Evolutionary conservation across 257 asterid species (phyloP).

Genomic region (Solanum verrucosum): DNA sequence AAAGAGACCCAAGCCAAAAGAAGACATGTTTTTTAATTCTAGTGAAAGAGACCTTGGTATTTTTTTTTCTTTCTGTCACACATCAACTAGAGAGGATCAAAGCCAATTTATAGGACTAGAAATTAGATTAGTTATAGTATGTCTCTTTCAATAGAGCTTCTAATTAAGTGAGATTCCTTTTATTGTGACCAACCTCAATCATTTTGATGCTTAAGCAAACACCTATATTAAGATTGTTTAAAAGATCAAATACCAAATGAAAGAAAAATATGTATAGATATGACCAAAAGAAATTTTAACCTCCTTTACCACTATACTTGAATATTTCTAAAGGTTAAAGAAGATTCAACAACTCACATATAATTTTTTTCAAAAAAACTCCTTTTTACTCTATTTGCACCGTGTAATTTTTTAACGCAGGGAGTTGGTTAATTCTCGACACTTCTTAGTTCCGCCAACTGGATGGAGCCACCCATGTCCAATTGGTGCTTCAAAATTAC

Average conservation of each 20-base stretch:
- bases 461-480: not conserved
- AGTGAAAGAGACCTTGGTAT: not conserved
- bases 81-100: not conserved
- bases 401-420: not conserved
- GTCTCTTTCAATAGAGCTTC: not conserved
- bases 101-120: not conserved
- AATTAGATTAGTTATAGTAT: not conserved
- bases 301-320: not conserved
- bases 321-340: not conserved
- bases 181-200: not conserved
- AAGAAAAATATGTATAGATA: not conserved
- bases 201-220: not conserved
- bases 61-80: not conserved
- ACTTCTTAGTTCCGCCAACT: not conserved
- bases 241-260: not conserved
- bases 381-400: too few species aligned
- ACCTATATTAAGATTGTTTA: not conserved
- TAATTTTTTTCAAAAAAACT: not conserved
- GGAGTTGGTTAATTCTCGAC: not conserved
- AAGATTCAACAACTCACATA: not conserved
- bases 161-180: not conserved
- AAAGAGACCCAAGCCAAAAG: not conserved
- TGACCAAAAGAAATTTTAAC: not conserved
- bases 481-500: not conserved
- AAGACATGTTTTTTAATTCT: not conserved